Evolutionary conservation across 2,329 filamentous ascomycete species (phyloP).

Genomic region (Hypocrella siamensis): DNA sequence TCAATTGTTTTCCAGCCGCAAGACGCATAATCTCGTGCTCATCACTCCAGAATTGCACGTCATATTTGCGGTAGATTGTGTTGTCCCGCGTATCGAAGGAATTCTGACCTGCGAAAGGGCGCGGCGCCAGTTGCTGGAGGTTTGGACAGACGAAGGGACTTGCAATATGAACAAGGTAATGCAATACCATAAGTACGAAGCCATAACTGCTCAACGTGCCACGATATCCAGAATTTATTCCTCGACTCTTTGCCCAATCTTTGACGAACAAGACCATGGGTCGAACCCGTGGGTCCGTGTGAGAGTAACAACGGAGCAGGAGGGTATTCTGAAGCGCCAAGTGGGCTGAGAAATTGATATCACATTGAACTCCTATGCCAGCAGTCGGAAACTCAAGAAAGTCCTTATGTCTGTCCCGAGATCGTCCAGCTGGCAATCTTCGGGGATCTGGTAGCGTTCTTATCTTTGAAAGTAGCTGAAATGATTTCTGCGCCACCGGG

Average conservation of each 20-base stretch:
- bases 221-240: constrained; percentile 74
- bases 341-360: constrained; percentile 82
- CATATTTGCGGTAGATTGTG: constrained; percentile 42
- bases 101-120: constrained; percentile 17
- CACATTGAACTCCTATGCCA: constrained; percentile 70
- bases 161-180: constrained; percentile 74
- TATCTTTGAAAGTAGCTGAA: constrained; percentile 24
- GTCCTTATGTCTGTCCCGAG: constrained; percentile 38
- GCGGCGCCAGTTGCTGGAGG: constrained; percentile 45
- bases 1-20: constrained; percentile 42
- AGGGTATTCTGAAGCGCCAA: constrained; percentile 72
- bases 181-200: constrained; percentile 82
- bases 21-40: constrained; percentile 52
- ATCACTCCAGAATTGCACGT: constrained; percentile 65
- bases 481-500: constrained; percentile 17
- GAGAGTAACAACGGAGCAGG: constrained; percentile 69
- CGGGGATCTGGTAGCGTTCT: constrained; percentile 31
- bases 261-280: constrained; percentile 77
- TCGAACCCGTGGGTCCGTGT: constrained; percentile 61
- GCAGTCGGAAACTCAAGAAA: constrained; percentile 63
- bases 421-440: constrained; percentile 31
- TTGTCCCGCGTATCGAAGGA: constrained; percentile 9
- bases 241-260: constrained; percentile 73
- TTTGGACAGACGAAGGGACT: constrained; percentile 74
- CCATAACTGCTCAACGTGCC: constrained; percentile 83